Evolutionary conservation across 2,329 filamentous ascomycete species (phyloP).

Genomic region (Tolypocladium cylindrosporum): DNA sequence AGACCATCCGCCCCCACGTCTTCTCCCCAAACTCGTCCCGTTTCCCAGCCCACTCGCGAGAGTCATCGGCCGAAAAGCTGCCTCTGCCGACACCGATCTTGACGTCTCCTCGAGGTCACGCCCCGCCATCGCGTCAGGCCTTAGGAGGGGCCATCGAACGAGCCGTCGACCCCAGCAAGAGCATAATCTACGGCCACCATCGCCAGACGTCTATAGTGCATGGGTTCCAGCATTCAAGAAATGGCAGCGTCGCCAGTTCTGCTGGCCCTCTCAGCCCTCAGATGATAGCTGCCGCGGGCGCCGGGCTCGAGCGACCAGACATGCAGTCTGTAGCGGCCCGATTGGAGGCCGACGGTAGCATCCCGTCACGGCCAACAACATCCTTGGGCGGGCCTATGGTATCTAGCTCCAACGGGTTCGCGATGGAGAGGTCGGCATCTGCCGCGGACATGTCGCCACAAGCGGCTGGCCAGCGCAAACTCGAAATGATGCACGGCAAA

Average conservation of each 20-base stretch:
- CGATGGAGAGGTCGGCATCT: conserved; percentile 36
- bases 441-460: conserved; percentile 33
- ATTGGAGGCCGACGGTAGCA: conserved; percentile 31
- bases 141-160: conserved; percentile 37
- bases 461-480: conserved; percentile 38
- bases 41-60: conserved; percentile 41
- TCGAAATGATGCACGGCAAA: conserved; percentile 56
- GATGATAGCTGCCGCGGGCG: conserved; percentile 63
- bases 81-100: conserved; percentile 20
- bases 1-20: conserved; percentile 37
- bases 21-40: conserved; percentile 29
- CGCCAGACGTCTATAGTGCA: conserved; percentile 95
- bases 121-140: conserved; percentile 28
- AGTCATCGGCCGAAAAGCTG: conserved; percentile 48
- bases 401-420: conserved; percentile 10
- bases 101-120: conserved; percentile 29
- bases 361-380: conserved; percentile 33
- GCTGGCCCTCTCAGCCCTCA: conserved; percentile 83
- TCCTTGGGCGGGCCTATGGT: conserved; percentile 31
- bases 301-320: conserved; percentile 43
- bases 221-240: conserved; percentile 85
- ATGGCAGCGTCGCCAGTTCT: conserved; percentile 74
- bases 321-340: conserved; percentile 34
- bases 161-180: conserved; percentile 46
- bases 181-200: conserved; percentile 67